phyloP scores from a whole-genome alignment of 2,329 filamentous ascomycete species.

The Penicillium sp. region DNA sequence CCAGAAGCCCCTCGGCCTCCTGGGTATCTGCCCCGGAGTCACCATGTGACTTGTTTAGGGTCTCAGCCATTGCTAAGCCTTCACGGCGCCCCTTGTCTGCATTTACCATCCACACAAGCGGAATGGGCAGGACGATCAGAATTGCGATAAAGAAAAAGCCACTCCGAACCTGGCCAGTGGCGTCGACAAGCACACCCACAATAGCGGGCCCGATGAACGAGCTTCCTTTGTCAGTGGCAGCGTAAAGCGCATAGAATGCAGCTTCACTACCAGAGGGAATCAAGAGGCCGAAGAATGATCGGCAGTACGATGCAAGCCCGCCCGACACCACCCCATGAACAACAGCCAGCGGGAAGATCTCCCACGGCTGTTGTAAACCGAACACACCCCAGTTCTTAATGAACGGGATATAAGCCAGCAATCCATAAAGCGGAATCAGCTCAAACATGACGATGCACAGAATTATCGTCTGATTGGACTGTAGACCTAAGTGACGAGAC shows the following conservation, averaged over 20 bases:
- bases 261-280: conserved; percentile 88
- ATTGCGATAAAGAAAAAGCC: conserved; percentile 86
- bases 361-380: conserved; percentile 82
- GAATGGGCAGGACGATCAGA: conserved; percentile 75
- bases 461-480: conserved; percentile 81
- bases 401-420: conserved; percentile 76
- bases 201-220: conserved; percentile 87
- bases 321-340: conserved; percentile 86
- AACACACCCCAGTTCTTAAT: conserved; percentile 68
- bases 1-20: conserved; percentile 32
- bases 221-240: conserved; percentile 90
- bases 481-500: conserved; percentile 62
- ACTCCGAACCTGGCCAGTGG: conserved; percentile 66
- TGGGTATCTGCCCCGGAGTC: conserved; percentile 15
- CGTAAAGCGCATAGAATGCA: conserved; percentile 89
- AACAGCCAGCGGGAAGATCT: conserved; percentile 84
- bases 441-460: conserved; percentile 82
- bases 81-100: conserved; percentile 37
- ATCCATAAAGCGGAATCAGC: conserved; percentile 82
- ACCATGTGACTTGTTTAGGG: conserved; percentile 18
- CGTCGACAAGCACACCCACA: conserved; percentile 82
- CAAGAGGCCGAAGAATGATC: conserved; percentile 79
- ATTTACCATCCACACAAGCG: conserved; percentile 70
- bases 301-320: conserved; percentile 79
- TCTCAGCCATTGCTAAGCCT: conserved; percentile 33